Evolutionary conservation across 2,329 filamentous ascomycete genomes (phyloP), one percentile per base, ranked within the genome.

Genomic region (Fusarium paranaense): DNA sequence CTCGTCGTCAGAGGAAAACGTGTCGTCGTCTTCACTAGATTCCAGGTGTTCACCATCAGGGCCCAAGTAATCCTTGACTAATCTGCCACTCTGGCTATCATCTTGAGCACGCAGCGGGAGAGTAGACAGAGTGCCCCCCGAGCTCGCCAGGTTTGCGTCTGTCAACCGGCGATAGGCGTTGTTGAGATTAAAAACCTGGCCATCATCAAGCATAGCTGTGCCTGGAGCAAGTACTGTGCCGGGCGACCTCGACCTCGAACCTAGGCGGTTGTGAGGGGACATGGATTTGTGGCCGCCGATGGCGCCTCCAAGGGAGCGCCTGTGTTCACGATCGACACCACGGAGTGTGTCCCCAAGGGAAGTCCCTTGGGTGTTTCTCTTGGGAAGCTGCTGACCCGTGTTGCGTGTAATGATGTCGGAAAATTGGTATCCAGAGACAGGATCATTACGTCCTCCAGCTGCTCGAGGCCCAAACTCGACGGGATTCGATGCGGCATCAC

Each of bases 11-110:
- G 92, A 93, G 69, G 86, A 86, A 40, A 77, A 84, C 18, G 77
- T 80, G 14, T 94, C 92, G 6, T 94, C 92, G 18, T 94, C 93
- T 14, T 94, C 92, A 77, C 91, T 94, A 63, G 89, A 92, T 40
- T 92, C 90, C 3, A 90, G 85, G 47, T 93, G 87, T 67, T 92
- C 91, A 50, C 91, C 92, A 73, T 93, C 91, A 25, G 91, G 91
- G 50, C 87, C 87, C 38, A 90, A 82, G 75, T 93, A 90, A 77
- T 93, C 91, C 80, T 94, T 94, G 58, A 91, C 86, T 71, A 95
- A 82, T 59, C 93, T 89, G 57, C 88, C 89, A 3, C 83, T 82
- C 56, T 86, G 47, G n/a, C 42, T 83, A 40, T 83, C 86, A 7
- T 80, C 76, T 57, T 76, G 78, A 78, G 91, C 92, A 60, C 89